Evolutionary conservation across 2,329 filamentous ascomycete species (phyloP), one percentile per base, ranked within the genome.

Genomic region (Madurella mycetomatis): DNA sequence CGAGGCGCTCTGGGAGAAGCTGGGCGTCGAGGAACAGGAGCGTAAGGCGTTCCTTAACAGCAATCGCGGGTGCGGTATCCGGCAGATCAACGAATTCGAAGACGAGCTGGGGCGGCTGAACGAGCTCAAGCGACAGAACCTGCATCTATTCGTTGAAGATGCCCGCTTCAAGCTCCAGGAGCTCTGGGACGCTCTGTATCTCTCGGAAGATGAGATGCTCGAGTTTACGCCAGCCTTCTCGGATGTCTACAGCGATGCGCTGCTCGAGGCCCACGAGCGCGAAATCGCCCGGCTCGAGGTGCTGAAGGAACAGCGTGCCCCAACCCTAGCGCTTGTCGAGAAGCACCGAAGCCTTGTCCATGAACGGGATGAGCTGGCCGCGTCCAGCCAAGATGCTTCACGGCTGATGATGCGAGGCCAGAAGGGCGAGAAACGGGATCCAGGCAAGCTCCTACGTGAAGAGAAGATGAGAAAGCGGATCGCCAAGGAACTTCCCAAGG

Each of bases 381-480:
- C 88, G 42, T 96, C 92, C 1, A 95, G 90, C 64, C 92, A 96
- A 68, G 95, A 99, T 70, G 92, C 94, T 13, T 96, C 92, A 7
- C 86, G 94, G 43, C 78, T 99, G 31, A 91, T 97, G 86, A 83
- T 85, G 64, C 90, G 92, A 57, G 92, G 92, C 2, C 86, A 90
- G 62, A 96, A 95, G 74, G 92, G 92, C 51, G 92, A 97, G 74
- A 90, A 86, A 71, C 88, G 95, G 59, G 94, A 99, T 67, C 94
- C 94, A 2, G 92, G 91, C 48, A 94, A 96, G 73, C 79, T 99
- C 15, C 78, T 99, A 49, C 83, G 94, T 31, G 94, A 99, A 68
- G 94, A 99, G 74, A 99, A 97, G 80, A 95, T 96, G 90, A 85
- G 94, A 56, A 99, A 99, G 81, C 83, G 92, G 54, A 96, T 99